phyloP scores from a whole-genome alignment of 2,329 filamentous ascomycete genomes.

The Sclerotinia borealis region DNA sequence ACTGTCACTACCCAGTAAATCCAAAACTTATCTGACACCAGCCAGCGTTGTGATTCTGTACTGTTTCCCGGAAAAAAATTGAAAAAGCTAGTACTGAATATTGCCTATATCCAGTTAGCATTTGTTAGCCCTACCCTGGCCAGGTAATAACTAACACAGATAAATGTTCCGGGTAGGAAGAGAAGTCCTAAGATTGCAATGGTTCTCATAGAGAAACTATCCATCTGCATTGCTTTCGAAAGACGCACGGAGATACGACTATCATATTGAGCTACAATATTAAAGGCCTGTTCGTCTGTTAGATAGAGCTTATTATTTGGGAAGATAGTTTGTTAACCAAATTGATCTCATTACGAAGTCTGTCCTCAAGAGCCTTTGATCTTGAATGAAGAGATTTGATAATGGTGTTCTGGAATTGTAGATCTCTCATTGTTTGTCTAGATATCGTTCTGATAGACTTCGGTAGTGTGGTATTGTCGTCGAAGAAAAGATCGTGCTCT shows the following conservation, averaged over 20 bases:
- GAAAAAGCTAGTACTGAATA: constrained; percentile 6
- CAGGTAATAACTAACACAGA: constrained; percentile 14
- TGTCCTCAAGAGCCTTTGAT: constrained; percentile 6
- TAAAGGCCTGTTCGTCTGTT: background rate
- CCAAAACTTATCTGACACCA: constrained; percentile 6
- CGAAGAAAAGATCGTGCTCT: background rate
- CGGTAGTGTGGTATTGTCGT: background rate
- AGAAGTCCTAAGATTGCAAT: constrained; percentile 17
- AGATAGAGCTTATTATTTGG: background rate
- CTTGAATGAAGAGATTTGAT: background rate
- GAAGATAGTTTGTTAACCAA: background rate
- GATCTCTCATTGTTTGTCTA: background rate
- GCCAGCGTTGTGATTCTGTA: background rate
- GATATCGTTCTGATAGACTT: background rate
- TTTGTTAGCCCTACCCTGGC: background rate
- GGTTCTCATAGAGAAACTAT: constrained; percentile 19
- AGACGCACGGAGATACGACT: background rate
- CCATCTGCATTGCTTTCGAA: constrained; percentile 4
- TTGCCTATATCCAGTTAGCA: background rate
- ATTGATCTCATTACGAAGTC: constrained; percentile 6
- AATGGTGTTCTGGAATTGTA: background rate
- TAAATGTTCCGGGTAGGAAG: constrained; percentile 20
- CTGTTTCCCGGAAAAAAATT: constrained; percentile 1
- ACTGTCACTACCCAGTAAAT: constrained; percentile 5
- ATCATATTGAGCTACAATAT: constrained; percentile 3